Base-by-base conservation (phyloP, 805 yeast species). In the Barnettozyma californica region DNA sequence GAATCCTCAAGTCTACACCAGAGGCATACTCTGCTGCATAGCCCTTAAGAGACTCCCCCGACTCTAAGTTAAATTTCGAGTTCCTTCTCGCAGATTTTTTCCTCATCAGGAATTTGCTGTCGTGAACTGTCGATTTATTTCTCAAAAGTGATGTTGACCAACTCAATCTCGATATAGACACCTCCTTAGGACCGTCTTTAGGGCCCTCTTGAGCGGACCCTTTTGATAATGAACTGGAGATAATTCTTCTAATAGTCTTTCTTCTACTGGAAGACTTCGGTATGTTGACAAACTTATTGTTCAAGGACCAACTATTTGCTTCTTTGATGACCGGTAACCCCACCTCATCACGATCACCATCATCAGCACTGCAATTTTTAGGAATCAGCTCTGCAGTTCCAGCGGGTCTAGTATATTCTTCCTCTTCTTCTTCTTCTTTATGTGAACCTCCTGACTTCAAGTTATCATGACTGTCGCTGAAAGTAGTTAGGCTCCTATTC, bases 1-100 rank as follows among this genome's bases (percentile, higher is more conserved):
- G 55, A 5, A 53, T 11, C 16, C 37, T 33, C 21, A 55, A 49
- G 13, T 53, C 60, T 13, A 37, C 48, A 1, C 34, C 26, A 1
- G 37, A 16, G 1, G 53, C 47, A 38, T 55, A 53, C 2, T 51
- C 54, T 9, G 54, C 58, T 1, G 58, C 61, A 38, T 31, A 52
- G 2, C 53, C 58, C 26, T 50, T 33, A 5, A 61, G 43, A 3
- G 64, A 59, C 16, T 49, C 53, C 10, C 64, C 64, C 19, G 64
- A 61, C 9, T 59, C 58, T 40, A 55, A 31, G 31, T 53, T 55
- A 11, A 57, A 51, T 8, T 43, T 45, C 7, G n/a, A 29, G 11
- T 11, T 29, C n/a, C n/a, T 29, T 11, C 33, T 29, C 33, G 11
- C 14, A 13, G 4, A 29, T 14, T 29, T 21, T 10, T 41, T 44